Percentiles rank a stretch among this genome's conserved stretches.
Conservation (phyloP, 805 yeast species). For the Candida alai region DNA sequence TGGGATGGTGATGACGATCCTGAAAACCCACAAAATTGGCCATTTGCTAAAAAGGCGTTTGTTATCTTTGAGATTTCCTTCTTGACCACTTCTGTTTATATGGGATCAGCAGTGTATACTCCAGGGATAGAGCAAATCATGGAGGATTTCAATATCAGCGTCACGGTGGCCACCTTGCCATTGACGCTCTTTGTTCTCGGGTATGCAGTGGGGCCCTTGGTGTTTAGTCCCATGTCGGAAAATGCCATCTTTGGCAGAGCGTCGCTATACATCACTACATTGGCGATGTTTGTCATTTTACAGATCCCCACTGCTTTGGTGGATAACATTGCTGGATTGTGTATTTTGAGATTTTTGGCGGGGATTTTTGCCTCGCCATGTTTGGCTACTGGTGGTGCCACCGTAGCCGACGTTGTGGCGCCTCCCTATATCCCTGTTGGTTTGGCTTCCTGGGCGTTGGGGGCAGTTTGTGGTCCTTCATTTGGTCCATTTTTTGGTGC, state of each 20-base stretch:
- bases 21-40: constrained; percentile 58
- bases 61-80: constrained; percentile 38
- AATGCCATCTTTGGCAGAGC: constrained; percentile 52
- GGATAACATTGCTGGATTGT: constrained; percentile 46
- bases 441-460: constrained; percentile 50
- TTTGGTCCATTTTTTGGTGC: constrained; percentile 60
- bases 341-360: constrained; percentile 47
- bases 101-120: constrained; percentile 54
- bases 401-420: constrained; percentile 48
- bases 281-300: constrained; percentile 44
- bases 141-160: constrained; percentile 41
- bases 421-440: constrained; percentile 42
- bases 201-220: constrained; percentile 58
- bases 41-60: constrained; percentile 33
- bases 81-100: constrained; percentile 48
- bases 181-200: constrained; percentile 55
- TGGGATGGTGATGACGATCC: constrained; percentile 49
- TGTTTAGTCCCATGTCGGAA: constrained; percentile 58
- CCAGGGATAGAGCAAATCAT: constrained; percentile 46
- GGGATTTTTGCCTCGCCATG: constrained; percentile 58
- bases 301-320: constrained; percentile 57
- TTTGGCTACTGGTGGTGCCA: constrained; percentile 56
- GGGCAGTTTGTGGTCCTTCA: constrained; percentile 51
- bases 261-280: constrained; percentile 43
- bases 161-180: constrained; percentile 46